A percentile compares a stretch with the other conserved stretches of the same genome.
Conservation (phyloP, 2,329 filamentous ascomycete species). For the Tolypocladium amazonense region DNA sequence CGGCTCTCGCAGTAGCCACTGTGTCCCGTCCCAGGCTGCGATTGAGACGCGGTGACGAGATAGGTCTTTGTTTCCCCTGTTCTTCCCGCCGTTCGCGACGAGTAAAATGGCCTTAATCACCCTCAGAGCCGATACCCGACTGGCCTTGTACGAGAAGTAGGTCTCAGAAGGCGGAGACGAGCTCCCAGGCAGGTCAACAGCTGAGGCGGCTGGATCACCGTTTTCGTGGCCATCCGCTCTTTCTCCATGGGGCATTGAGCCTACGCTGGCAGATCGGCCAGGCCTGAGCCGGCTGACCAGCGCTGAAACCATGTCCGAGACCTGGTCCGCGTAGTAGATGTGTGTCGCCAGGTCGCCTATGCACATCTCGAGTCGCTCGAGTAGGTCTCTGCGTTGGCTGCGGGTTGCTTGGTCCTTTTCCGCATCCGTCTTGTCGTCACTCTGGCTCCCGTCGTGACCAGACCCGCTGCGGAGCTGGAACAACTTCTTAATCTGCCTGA, state of each 20-base stretch:
- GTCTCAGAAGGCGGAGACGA: slow-evolving; percentile 35
- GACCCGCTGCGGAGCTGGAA: slow-evolving; percentile 49
- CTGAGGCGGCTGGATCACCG: slow-evolving; percentile 16
- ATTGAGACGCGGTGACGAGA: slow-evolving; percentile 67
- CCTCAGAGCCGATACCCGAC: slow-evolving; percentile 57
- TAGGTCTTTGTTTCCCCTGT: slow-evolving; percentile 49
- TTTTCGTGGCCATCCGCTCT: slow-evolving; percentile 30
- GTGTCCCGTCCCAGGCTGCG: slow-evolving; percentile 89
- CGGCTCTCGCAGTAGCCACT: slow-evolving; percentile 78
- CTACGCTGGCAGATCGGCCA: slow-evolving; percentile 29
- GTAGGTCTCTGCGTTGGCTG: slow-evolving; percentile 49
- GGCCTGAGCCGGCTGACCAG: slow-evolving; percentile 73
- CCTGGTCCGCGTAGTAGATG: slow-evolving; percentile 93
- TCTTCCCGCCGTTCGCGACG: slow-evolving; percentile 63
- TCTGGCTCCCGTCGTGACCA: slow-evolving; percentile 17
- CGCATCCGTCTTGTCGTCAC: slow-evolving; percentile 22
- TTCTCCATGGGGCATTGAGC: slow-evolving; percentile 33
- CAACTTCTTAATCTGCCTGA: slow-evolving; percentile 72
- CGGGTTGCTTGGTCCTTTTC: slow-evolving; percentile 19
- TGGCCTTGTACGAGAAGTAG: slow-evolving; percentile 41
- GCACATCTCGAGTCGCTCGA: slow-evolving; percentile 65
- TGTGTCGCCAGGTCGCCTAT: slow-evolving; percentile 90
- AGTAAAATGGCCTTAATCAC: slow-evolving; percentile 74
- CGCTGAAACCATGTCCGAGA: slow-evolving; percentile 83
- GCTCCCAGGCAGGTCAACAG: slow-evolving; percentile 30